Base-by-base conservation (phyloP, 2,329 filamentous ascomycete species). In the Fusarium sp. region DNA sequence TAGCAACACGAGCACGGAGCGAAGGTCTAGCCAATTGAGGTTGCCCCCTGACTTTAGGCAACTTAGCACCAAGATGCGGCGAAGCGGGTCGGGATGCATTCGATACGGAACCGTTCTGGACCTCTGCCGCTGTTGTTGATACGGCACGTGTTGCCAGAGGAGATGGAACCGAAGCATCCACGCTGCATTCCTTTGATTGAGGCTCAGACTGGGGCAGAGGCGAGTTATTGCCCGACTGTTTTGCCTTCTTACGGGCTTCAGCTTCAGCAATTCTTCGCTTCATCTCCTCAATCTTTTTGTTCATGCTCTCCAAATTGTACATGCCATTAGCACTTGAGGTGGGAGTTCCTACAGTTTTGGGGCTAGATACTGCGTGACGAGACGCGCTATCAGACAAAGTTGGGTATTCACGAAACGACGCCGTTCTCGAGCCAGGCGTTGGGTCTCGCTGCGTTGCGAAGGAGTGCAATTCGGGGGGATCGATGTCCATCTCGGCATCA, bases 401-500 rank as follows among this genome's bases (percentile, higher is more conserved):
- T 19, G 83, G 81, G 52, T 83, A 80, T 54, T 84, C 81, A 8
- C 82, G 80, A 19, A 85, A 77, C 1, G 80, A 77, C 10, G 71
- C 71, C 25, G 78, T 76, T 51, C 73, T 78, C 45, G 78, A 79
- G n/a, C 74, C 71, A 2, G 78, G 71, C 4, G 73, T 75, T 7
- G 69, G 73, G 19, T 60, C 73, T 13, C 74, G 75, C 22, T 78
- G 78, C 7, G 76, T 71, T 4, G 78, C 73, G 17, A 77, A 75
- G 23, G 78, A 71, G 5, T 80, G 80, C 22, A 84, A 82, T 27
- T 78, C 80, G 11, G 82, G 83, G 46, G 85, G 87, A 25, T 87
- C 87, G 23, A 90, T 83, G 33, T 92, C 90, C 88, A 90, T 91
- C 57, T 89, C 88, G 46, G 89, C 84, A 67, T 89, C 87, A 56